A percentile compares a stretch with the other conserved stretches of the same genome.
Conservation (phyloP, 257 asterid genomes). For the Henckelia pumila region DNA sequence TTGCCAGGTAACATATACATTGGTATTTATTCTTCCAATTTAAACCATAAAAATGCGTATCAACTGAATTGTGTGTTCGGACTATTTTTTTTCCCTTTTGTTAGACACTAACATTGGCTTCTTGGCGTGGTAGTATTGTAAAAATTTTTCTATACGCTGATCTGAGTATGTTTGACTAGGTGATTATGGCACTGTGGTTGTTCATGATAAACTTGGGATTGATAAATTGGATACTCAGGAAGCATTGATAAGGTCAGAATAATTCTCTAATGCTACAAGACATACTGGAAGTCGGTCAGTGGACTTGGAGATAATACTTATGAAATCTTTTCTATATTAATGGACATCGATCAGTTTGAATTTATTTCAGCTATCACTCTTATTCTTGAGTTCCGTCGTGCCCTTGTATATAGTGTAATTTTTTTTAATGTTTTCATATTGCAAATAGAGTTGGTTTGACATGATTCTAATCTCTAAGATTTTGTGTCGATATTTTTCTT, state of each 20-base stretch:
- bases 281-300: slow-evolving; percentile 35
- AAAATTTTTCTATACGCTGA: slow-evolving; percentile 16
- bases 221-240: slow-evolving; percentile 38
- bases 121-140: not conserved
- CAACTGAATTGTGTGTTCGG: not conserved
- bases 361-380: no score
- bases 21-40: not conserved
- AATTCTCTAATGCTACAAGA: slow-evolving; percentile 41
- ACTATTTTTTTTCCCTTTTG: not conserved
- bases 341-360: no score
- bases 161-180: slow-evolving; percentile 41
- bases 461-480: no score
- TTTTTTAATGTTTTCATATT: no score
- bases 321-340: no score
- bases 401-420: no score
- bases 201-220: slow-evolving; percentile 54
- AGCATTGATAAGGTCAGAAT: slow-evolving; percentile 35
- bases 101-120: not conserved
- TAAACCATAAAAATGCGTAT: not conserved
- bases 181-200: slow-evolving; percentile 82
- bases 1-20: not conserved
- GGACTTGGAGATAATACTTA: slow-evolving; percentile 45
- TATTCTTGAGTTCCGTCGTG: no score
- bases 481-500: no score
- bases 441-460: no score